Evolutionary conservation across 2,329 filamentous ascomycete genomes (phyloP).

Genomic region (Cryphonectria radicalis): DNA sequence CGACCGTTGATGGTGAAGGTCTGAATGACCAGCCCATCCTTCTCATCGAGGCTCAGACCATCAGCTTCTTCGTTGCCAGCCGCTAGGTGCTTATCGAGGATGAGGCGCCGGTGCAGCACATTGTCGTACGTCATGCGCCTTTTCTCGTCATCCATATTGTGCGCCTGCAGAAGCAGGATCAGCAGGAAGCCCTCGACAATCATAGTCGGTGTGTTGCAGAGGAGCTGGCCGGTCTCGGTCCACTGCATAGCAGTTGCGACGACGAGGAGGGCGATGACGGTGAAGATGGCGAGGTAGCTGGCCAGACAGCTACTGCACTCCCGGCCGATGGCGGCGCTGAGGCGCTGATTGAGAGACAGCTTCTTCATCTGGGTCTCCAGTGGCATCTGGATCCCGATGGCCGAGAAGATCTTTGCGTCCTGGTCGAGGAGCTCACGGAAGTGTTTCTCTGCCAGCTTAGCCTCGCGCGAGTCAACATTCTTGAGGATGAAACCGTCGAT

Average conservation of each 20-base stretch:
- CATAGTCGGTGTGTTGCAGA: conserved; percentile 40
- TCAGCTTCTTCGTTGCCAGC: conserved; percentile 28
- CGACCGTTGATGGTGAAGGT: conserved; percentile 17
- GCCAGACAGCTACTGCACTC: conserved; percentile 30
- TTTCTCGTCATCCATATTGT: conserved; percentile 35
- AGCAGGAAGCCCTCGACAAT: conserved; percentile 37
- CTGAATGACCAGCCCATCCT: conserved; percentile 13
- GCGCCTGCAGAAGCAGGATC: conserved; percentile 36
- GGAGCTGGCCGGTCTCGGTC: conserved; percentile 38
- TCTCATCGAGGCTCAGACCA: conserved; percentile 14
- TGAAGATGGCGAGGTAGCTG: conserved; percentile 31
- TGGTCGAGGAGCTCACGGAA: conserved; percentile 33
- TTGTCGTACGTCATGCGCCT: conserved; percentile 35
- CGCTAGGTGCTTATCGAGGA: conserved; percentile 33
- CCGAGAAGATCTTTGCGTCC: conserved; percentile 31
- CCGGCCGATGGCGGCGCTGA: conserved; percentile 34
- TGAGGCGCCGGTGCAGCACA: conserved; percentile 35
- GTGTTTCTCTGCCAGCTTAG: conserved; percentile 32
- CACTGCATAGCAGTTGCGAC: conserved; percentile 36
- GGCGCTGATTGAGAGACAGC: conserved; percentile 30
- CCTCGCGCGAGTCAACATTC: conserved; percentile 44
- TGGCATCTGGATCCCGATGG: conserved; percentile 32
- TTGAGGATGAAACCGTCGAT: conserved; percentile 50
- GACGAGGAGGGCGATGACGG: conserved; percentile 32
- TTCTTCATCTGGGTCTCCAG: conserved; percentile 21